phyloP scores from a whole-genome alignment of 768 basidiomycete genomes.

The Tricholoma flavovirens region DNA sequence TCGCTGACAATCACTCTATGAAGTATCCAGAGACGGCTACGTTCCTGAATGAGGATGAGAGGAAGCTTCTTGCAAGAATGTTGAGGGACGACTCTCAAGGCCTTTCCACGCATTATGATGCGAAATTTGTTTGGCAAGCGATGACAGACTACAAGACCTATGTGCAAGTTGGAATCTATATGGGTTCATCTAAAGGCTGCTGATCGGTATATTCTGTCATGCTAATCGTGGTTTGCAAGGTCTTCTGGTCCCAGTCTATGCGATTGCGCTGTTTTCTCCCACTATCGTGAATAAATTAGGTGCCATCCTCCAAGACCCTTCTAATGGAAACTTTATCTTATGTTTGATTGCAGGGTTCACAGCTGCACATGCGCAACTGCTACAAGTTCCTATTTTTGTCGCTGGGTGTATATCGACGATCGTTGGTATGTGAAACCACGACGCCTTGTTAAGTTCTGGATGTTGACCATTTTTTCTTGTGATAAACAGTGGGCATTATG shows the following conservation, averaged over 20 bases:
- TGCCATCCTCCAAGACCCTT: conserved; percentile 1
- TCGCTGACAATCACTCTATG: not conserved
- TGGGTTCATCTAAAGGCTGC: conserved; percentile 23
- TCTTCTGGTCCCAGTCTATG: conserved; percentile 39
- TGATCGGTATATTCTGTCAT: not conserved
- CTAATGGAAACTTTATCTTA: not conserved
- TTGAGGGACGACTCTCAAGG: conserved; percentile 40
- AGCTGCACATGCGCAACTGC: conserved; percentile 43
- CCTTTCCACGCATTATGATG: conserved; percentile 39
- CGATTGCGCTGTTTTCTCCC: conserved; percentile 43
- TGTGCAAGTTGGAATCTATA: conserved; percentile 34
- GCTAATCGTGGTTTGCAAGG: conserved; percentile 12
- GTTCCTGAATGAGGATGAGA: conserved; percentile 45
- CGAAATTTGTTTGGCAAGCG: conserved; percentile 44
- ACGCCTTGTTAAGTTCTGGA: not conserved
- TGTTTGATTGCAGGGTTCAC: conserved; percentile 29
- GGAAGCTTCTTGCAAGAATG: conserved; percentile 30
- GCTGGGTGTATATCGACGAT: conserved; percentile 42
- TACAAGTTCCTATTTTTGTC: conserved; percentile 47
- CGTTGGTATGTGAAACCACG: conserved; percentile 12
- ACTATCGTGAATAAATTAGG: conserved; percentile 43
- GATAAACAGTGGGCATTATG: conserved; percentile 28
- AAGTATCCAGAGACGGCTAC: conserved; percentile 55
- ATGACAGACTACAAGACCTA: conserved; percentile 41
- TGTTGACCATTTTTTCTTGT: not conserved